Base-by-base conservation (phyloP, 768 basidiomycete species). In the Auricularia auricula-judae region DNA sequence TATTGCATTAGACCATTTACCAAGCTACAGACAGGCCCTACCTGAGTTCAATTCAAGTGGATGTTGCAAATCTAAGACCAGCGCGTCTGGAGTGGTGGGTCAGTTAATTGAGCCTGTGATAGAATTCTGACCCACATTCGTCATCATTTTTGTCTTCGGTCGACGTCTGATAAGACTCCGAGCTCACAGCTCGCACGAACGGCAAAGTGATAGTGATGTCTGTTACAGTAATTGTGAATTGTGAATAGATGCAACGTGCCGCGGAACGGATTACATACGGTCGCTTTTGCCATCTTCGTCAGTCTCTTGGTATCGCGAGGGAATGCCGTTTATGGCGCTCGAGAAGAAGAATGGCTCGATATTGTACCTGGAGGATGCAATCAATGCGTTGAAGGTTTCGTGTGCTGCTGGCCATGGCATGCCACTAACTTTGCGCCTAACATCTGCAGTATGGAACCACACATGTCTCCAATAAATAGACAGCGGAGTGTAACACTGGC, bases 321-420 rank as follows among this genome's bases (percentile, higher is more conserved):
- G 86, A 66, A 86, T 88, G 84, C 85, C 86, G 65, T 83, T 85
- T 2, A 84, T 70, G 1, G 84, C 82, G 1, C 84, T 85, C 0
- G 84, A 83, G 70, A 85, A 86, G 69, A 82, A 86, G 71, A 86
- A 86, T 0, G 85, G 85, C 66, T 86, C 85, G 64, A 86, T 75
- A 44, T 75, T 75, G 64, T 81, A 84, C 69, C 84, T 80, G 53
- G 8, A 34, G 14, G 11, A 53, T 36, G 65, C 53, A 33, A 62
- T 29, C 29, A 29, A 29, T 29, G 29, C 29, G 29, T 29, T 29
- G 29, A 29, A 29, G 29, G 29, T 29, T 29, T 29, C 29, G 29
- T 29, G 29, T 29, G 29, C 29, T 29, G 29, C 29, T 29, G 29
- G 29, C 29, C 29, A 21, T 33, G 14, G 10, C 8, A 29, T 29